A percentile compares a stretch with the other conserved stretches of the same genome.
Evolutionary conservation across 78 protist species (phyloP).

Genomic region (Emiliania huxleyi): DNA sequence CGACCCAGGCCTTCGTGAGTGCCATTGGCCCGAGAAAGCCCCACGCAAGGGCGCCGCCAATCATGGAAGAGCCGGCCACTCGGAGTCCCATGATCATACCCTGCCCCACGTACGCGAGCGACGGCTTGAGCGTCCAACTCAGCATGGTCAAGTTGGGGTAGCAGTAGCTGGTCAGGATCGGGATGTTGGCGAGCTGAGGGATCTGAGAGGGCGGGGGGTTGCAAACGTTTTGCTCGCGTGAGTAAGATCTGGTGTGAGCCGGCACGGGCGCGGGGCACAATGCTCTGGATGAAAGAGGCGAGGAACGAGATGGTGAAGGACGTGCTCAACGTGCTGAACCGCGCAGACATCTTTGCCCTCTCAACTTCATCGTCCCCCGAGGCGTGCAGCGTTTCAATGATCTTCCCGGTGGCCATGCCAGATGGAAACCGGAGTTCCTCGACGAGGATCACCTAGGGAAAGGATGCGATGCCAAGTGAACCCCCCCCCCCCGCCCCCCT

Average conservation of each 20-base stretch:
- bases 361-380: no score
- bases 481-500: no score
- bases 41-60: slow-evolving; percentile 72
- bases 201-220: no score
- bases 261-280: no score
- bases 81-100: slow-evolving; percentile 86
- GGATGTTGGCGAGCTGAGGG: background rate
- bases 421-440: slow-evolving; percentile 83
- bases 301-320: no score
- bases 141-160: background rate
- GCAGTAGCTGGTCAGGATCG: background rate
- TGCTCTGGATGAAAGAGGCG: no score
- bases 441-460: slow-evolving; percentile 67
- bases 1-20: background rate
- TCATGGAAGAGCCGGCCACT: slow-evolving; percentile 55
- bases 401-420: slow-evolving; percentile 80
- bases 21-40: slow-evolving; percentile 67
- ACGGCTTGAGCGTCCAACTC: background rate
- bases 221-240: no score
- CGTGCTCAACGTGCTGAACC: no score
- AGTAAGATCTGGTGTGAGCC: no score
- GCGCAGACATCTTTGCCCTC: no score
- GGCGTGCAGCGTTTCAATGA: slow-evolving; percentile 38
- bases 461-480: no score
- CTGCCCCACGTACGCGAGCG: slow-evolving; percentile 53